Base-by-base conservation (phyloP, 352 stramenopile genomes). In the Globisporangium paddicum region DNA sequence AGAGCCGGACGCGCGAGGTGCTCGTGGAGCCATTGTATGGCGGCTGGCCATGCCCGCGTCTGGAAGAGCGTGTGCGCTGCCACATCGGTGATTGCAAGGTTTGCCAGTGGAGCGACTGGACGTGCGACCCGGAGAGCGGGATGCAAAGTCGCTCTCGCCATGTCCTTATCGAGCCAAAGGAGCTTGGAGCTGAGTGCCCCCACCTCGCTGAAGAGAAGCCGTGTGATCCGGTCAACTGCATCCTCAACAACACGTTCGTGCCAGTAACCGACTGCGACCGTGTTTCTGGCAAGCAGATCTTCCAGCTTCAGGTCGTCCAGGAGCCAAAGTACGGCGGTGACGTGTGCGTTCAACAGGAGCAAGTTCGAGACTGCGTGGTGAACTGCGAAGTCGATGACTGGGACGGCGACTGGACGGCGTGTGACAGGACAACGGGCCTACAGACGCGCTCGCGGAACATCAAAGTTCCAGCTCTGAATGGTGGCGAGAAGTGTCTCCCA, bases 351-450 rank as follows among this genome's bases (percentile, higher is more conserved):
- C 55, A 52, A 3, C 51, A 63, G 1, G 65, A 59, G 7, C 66
- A 77, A 35, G 46, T 71, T 26, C 63, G 63, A 0, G 57, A 52
- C 32, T 87, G 77, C 21, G 51, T 67, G 0, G 66, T 86, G 14
- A 61, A 78, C 49, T 89, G 79, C 50, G 64, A 60, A 2, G 51
- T 84, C 14, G 71, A 40, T 14, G 63, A 64, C n/a, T 91, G 71
- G n/a, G n/a, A n/a, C 67, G 63, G 51, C 9, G 62, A 37, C 14
- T 89, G 74, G 70, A 53, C 45, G 10, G 51, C 37, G 3, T 89
- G 79, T 56, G 71, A 72, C 38, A 9, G 40, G 2, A 59, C 55
- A 1, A 66, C 56, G 4, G 70, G 76, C 47, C 38, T 63, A 13
- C 80, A 77, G 47, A 74, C 63, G 3, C 72, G 63, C 11, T 71